Evolutionary conservation across 2,329 filamentous ascomycete genomes (phyloP), one percentile per base, ranked within the genome.

Genomic region (Hypomyces rosellus): DNA sequence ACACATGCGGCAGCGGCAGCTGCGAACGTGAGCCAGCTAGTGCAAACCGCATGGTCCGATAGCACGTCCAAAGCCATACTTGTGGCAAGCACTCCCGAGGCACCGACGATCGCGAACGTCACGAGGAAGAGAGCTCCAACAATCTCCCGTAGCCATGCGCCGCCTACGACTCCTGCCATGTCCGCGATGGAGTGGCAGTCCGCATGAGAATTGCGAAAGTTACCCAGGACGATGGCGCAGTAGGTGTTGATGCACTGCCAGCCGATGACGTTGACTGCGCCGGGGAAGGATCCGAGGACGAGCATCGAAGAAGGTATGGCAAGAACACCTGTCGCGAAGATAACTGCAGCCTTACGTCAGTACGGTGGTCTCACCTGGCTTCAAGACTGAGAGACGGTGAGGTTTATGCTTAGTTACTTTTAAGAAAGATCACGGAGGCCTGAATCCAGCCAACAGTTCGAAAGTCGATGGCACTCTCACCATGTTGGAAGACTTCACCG

Each of bases 51-150:
- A 57, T 84, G 80, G 34, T 70, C 67, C 0, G 77, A 80, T 2
- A 85, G 67, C 1, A 80, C 77, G 58, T 85, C 84, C 48, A 84
- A 65, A 1, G 72, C 80, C 2, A 77, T 77, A 0, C 79, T 78
- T 3, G 81, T 71, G 12, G 77, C 78, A 38, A 84, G 68, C 49
- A 84, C 79, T 5, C 80, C 79, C 4, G 75, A 76, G 1, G 73
- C 78, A 9, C 72, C 69, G 42, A 74, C 74, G 9, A 83, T 72
- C 34, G 80, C 71, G 52, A 78, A 80, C 34, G 25, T 30, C 25
- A 30, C 25, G 25, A 30, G 25, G 25, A 30, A 30, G 25, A 30
- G 25, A 11, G 9, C 9, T 30, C 25, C 25, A 30, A 30, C 6
- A 30, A 30, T 11, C 25, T 30, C 25, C 6, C 25, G 25, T 11